Evolutionary conservation across 2,329 filamentous ascomycete genomes (phyloP), one percentile per base, ranked within the genome.

Genomic region (Diplocarpon mali): DNA sequence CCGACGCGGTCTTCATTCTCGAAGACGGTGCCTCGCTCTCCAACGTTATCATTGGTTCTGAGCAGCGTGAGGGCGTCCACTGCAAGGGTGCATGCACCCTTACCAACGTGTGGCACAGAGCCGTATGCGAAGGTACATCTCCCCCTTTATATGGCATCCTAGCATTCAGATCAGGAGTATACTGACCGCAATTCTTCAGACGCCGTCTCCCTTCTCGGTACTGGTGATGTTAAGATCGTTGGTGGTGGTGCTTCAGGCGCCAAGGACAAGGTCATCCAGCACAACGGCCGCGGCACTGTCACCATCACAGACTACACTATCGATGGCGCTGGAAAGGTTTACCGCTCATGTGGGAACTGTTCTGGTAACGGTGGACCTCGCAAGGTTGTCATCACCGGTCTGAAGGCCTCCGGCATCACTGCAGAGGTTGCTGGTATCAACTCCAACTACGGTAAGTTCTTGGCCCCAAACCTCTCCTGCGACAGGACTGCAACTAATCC

Each of bases 221-320:
- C 20, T 7, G 20, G 20, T 7, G 20, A 24, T 24, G 20, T 24
- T 24, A 3, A 7, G 20, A 24, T 24, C 7, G 20, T 7, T 43
- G 64, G 64, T 29, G 64, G 64, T 38, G 62, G 60, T 38, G 62
- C 62, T 17, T 50, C 55, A 31, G 53, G 55, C 29, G 60, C 61
- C 36, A 53, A 57, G 1, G 62, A 64, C 55, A 63, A 64, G 50
- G 61, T 63, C 42, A 55, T 63, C 45, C 62, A 63, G 42, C 60
- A 62, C 54, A 64, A 65, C 51, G 57, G 57, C 36, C 52, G 50
- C 28, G 61, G 60, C 15, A 60, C 56, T 7, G 53, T 60, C 34
- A 55, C 53, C 34, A 57, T 65, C 37, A 59, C 62, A 30, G 63
- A 61, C 50, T 67, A 65, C 52, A 64, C 61, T 27, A 61, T 63